Conservation (phyloP, 2,329 filamentous ascomycete genomes). For the Diaporthe amygdali region DNA sequence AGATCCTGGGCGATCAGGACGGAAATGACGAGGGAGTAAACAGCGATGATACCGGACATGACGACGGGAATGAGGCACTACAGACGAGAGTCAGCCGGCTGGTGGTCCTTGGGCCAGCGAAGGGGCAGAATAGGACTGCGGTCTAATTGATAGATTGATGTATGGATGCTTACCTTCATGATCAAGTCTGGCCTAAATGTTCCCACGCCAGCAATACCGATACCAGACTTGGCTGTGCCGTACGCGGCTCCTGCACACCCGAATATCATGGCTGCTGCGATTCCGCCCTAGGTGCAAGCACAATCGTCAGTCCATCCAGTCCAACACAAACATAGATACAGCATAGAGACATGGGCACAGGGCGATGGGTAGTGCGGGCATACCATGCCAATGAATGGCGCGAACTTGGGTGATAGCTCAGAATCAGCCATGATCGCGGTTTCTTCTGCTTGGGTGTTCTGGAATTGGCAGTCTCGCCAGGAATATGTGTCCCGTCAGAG, state of each 20-base stretch:
- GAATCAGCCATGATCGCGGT: conserved; percentile 55
- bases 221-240: conserved; percentile 86
- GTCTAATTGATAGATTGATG: too few relatives aligned
- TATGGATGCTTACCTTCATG: conserved; percentile 73
- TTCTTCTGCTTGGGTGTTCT: not conserved
- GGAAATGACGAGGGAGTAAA: conserved; percentile 95
- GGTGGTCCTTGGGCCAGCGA: not conserved
- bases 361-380: conserved; percentile 38
- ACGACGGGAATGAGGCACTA: conserved; percentile 87
- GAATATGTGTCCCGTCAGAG: not conserved
- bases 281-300: conserved; percentile 64
- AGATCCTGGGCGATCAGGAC: conserved; percentile 95
- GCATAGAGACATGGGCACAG: not conserved
- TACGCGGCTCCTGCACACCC: conserved; percentile 83
- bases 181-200: conserved; percentile 86
- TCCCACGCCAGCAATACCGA: conserved; percentile 85
- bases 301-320: conserved; percentile 25
- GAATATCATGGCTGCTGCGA: conserved; percentile 83
- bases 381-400: conserved; percentile 89
- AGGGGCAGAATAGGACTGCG: not conserved
- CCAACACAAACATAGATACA: not conserved
- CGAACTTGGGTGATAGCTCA: conserved; percentile 77
- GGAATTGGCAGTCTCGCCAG: not conserved
- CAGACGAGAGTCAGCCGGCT: not conserved
- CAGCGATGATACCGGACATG: conserved; percentile 99